Conservation (phyloP, 768 basidiomycete genomes). For the Termitomyces sp. region DNA sequence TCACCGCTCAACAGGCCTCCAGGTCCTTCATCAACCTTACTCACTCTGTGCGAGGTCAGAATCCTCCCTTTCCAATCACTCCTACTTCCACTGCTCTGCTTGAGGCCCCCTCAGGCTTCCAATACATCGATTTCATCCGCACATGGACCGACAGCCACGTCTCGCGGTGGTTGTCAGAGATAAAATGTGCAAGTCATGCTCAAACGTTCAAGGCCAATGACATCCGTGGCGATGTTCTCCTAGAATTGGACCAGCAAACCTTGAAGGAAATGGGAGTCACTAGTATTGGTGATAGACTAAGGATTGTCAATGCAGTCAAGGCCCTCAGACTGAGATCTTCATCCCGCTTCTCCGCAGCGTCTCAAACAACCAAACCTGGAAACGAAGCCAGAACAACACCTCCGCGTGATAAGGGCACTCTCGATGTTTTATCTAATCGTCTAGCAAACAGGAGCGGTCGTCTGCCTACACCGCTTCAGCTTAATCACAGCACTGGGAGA, state of each 20-base stretch:
- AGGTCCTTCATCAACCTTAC: slow-evolving; percentile 38
- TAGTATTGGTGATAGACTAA: slow-evolving; percentile 88
- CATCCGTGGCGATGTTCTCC: slow-evolving; percentile 85
- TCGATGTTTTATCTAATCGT: slow-evolving; percentile 20
- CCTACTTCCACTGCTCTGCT: slow-evolving; percentile 33
- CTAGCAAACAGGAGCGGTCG: slow-evolving; percentile 44
- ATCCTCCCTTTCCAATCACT: slow-evolving; percentile 35
- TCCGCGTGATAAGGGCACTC: slow-evolving; percentile 3
- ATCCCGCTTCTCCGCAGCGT: slow-evolving; percentile 17
- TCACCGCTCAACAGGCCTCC: slow-evolving; percentile 28
- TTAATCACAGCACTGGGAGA: slow-evolving; percentile 48
- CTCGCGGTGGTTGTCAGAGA: slow-evolving; percentile 71
- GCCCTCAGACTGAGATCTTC: slow-evolving; percentile 57
- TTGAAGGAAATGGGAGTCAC: slow-evolving; percentile 88
- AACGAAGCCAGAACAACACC: slow-evolving; percentile 3
- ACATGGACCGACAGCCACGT: slow-evolving; percentile 74
- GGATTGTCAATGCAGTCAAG: slow-evolving; percentile 85
- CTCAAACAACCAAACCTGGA: slow-evolving; percentile 12
- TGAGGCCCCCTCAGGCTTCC: slow-evolving; percentile 55
- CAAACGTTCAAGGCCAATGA: slow-evolving; percentile 78
- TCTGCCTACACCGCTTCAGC: slow-evolving; percentile 72
- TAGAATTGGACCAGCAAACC: slow-evolving; percentile 85
- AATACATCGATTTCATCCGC: slow-evolving; percentile 58
- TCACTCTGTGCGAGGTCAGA: slow-evolving; percentile 35
- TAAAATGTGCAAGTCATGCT: slow-evolving; percentile 68